A percentile compares a stretch with the other conserved stretches of the same genome.
phyloP scores from a whole-genome alignment of 352 stramenopile species.

The Phytopythium ostracodes region DNA sequence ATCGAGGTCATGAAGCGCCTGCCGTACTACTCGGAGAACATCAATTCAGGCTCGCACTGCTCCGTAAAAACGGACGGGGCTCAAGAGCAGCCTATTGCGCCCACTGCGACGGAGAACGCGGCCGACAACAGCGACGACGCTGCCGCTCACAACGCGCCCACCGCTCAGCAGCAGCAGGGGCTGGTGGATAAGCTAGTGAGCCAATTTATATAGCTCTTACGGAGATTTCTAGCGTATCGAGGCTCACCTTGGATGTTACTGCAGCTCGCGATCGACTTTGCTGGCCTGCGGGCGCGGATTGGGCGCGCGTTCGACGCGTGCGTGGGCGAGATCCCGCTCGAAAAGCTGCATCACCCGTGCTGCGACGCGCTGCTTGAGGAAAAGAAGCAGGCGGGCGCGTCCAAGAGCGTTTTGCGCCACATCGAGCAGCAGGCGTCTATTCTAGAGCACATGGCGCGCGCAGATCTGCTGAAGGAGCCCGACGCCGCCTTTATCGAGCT shows the following conservation, averaged over 20 bases:
- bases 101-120: neutral
- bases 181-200: constrained; percentile 69
- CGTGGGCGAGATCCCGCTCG: constrained; percentile 50
- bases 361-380: constrained; percentile 60
- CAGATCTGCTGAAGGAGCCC: constrained; percentile 37
- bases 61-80: neutral
- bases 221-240: too few species aligned
- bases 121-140: neutral
- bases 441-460: constrained; percentile 68
- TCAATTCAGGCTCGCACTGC: constrained; percentile 68
- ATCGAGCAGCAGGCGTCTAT: constrained; percentile 85
- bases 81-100: too few species aligned
- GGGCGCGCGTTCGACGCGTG: constrained; percentile 41
- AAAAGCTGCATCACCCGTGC: constrained; percentile 66
- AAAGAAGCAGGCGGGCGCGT: constrained; percentile 51
- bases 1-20: constrained; percentile 46
- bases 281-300: constrained; percentile 42
- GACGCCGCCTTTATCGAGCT: constrained; percentile 63
- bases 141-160: constrained; percentile 33
- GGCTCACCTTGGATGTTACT: neutral
- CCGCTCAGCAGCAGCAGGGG: constrained; percentile 41
- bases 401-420: constrained; percentile 64
- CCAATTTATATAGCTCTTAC: neutral
- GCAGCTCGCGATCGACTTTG: constrained; percentile 50
- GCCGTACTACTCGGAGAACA: constrained; percentile 72